Conservation (phyloP, 2,329 filamentous ascomycete species). For the Keithomyces neogunnii region DNA sequence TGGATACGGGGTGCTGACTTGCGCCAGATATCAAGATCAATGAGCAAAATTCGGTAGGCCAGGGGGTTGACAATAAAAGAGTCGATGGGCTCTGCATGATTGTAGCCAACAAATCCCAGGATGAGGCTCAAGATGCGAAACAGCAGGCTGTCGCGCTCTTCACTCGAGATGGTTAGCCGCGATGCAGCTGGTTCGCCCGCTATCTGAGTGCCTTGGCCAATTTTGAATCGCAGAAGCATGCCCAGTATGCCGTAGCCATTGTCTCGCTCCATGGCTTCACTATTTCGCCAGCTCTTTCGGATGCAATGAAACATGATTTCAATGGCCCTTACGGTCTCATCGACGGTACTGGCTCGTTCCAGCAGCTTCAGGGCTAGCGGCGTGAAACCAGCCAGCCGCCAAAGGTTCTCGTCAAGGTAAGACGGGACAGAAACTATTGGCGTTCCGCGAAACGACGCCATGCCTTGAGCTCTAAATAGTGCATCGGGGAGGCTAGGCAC, state of each 20-base stretch:
- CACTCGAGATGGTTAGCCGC: slow-evolving; percentile 37
- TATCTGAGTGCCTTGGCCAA: slow-evolving; percentile 43
- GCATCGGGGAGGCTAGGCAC: slow-evolving; percentile 84
- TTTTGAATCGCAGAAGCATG: slow-evolving; percentile 74
- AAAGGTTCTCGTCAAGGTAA: slow-evolving; percentile 82
- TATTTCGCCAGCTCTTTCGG: slow-evolving; percentile 90
- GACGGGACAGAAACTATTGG: slow-evolving; percentile 76
- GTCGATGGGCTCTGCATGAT: slow-evolving; percentile 67
- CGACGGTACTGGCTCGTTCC: slow-evolving; percentile 62
- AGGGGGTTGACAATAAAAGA: slow-evolving; percentile 95
- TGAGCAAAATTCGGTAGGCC: slow-evolving; percentile 83
- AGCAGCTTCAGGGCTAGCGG: slow-evolving; percentile 78
- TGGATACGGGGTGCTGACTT: slow-evolving; percentile 69
- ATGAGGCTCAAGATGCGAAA: slow-evolving; percentile 66
- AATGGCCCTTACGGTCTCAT: slow-evolving; percentile 67
- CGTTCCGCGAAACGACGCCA: slow-evolving; percentile 73
- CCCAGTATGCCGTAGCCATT: slow-evolving; percentile 88
- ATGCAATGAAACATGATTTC: slow-evolving; percentile 81
- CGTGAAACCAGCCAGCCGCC: slow-evolving; percentile 87
- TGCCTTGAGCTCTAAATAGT: slow-evolving; percentile 69
- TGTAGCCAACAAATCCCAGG: slow-evolving; percentile 82
- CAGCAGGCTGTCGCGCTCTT: slow-evolving; percentile 46
- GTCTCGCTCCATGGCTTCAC: slow-evolving; percentile 94
- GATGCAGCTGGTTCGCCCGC: slow-evolving; percentile 20
- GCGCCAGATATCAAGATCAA: slow-evolving; percentile 91